Percentiles rank a stretch among this genome's conserved stretches.
Conservation (phyloP, 2,329 filamentous ascomycete genomes). For the Botrytis squamosa region DNA sequence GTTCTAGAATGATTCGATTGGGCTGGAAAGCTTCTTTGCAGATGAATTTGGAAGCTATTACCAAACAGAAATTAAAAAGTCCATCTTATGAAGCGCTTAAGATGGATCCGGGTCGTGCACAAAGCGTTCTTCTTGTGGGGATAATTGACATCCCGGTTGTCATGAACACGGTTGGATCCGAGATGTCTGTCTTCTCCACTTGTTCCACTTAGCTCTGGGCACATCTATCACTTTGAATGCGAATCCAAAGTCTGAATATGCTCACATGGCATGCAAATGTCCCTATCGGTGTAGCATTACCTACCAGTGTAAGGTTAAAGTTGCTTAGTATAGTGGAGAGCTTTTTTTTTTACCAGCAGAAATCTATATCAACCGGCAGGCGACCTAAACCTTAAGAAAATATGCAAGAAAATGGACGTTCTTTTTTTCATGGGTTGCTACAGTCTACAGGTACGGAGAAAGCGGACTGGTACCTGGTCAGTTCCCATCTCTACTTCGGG, state of each 20-base stretch:
- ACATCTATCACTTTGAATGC: not conserved
- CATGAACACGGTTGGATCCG: not conserved
- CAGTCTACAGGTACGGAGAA: not conserved
- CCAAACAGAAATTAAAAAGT: not conserved
- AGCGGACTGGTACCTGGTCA: not conserved
- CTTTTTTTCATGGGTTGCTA: not conserved
- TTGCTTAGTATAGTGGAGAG: not conserved
- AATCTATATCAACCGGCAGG: not conserved
- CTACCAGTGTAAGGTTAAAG: constrained; percentile 7
- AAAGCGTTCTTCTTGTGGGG: not conserved
- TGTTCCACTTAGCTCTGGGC: constrained; percentile 1
- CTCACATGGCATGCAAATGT: constrained; percentile 5
- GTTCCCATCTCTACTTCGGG: not conserved
- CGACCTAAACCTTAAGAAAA: not conserved
- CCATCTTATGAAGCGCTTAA: constrained; percentile 2
- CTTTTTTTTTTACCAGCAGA: not conserved
- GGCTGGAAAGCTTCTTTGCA: constrained; percentile 15
- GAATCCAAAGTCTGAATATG: constrained; percentile 3
- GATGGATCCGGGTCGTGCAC: constrained; percentile 3
- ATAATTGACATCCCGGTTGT: not conserved
- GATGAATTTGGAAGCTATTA: constrained; percentile 7
- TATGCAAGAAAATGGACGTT: not conserved
- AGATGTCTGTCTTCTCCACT: not conserved
- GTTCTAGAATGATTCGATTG: constrained; percentile 11
- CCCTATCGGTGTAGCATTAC: constrained; percentile 8